phyloP scores from a whole-genome alignment of 495 filamentous ascomycete genomes.

The Penicillium herquei region DNA sequence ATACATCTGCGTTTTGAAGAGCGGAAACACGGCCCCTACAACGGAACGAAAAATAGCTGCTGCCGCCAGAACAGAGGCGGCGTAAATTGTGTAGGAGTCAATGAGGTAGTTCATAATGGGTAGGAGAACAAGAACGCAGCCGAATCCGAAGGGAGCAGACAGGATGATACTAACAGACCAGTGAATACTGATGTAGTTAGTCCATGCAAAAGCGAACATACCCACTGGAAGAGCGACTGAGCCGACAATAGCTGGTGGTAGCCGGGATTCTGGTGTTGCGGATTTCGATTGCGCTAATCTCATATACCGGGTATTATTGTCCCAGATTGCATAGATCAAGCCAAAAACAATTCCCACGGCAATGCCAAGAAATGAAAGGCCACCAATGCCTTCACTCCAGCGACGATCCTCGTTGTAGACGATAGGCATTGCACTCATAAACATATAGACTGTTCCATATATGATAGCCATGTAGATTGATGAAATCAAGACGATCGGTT shows the following conservation, averaged over 20 bases:
- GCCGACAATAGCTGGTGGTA: conserved; percentile 34
- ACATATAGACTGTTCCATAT: conserved; percentile 69
- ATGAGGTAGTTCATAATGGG: conserved; percentile 68
- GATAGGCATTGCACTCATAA: conserved; percentile 73
- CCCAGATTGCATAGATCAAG: conserved; percentile 10
- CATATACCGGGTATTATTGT: conserved; percentile 13
- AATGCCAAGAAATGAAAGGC: conserved; percentile 58
- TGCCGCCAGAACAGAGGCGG: conserved; percentile 68
- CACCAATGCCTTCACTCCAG: conserved; percentile 62
- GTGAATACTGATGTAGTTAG: conserved; percentile 59
- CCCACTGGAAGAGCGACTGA: conserved; percentile 33
- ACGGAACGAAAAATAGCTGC: conserved; percentile 58
- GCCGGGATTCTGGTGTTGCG: conserved; percentile 16
- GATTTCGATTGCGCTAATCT: conserved; percentile 1
- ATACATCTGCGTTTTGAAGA: conserved; percentile 73
- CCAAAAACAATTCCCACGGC: conserved; percentile 9
- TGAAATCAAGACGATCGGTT: conserved; percentile 58
- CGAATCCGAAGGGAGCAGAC: conserved; percentile 62
- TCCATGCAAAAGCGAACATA: conserved; percentile 62
- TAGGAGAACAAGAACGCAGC: conserved; percentile 63
- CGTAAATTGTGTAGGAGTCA: conserved; percentile 69
- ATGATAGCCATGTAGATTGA: conserved; percentile 64
- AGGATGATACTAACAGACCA: conserved; percentile 59
- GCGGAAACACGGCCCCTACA: conserved; percentile 70
- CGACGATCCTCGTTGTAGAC: conserved; percentile 67